Conservation (phyloP, 179 eudicot genomes). For the Spergularia azorica region DNA sequence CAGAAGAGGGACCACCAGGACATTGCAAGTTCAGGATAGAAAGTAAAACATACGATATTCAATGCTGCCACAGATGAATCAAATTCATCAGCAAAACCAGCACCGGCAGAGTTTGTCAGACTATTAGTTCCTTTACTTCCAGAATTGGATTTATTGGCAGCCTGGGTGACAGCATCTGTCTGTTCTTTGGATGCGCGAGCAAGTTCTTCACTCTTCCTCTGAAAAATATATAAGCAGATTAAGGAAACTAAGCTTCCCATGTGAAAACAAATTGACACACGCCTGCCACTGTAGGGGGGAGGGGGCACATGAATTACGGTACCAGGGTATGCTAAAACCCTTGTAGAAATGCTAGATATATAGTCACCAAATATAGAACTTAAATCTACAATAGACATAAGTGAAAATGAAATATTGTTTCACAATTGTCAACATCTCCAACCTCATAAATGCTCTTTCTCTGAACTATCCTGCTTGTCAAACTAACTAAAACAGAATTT, state of each 20-base stretch:
- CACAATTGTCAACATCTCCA: neutral
- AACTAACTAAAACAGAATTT: neutral
- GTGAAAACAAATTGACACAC: slow-evolving; percentile 7
- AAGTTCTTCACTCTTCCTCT: slow-evolving; percentile 77
- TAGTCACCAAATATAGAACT: neutral
- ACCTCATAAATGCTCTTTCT: neutral
- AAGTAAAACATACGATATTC: slow-evolving; percentile 58
- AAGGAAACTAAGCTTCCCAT: slow-evolving; percentile 17
- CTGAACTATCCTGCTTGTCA: neutral
- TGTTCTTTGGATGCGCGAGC: slow-evolving; percentile 65
- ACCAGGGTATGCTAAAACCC: neutral
- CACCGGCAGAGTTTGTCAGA: slow-evolving; percentile 35
- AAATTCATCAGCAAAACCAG: slow-evolving; percentile 47
- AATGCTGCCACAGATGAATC: slow-evolving; percentile 66
- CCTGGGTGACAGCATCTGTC: slow-evolving; percentile 45
- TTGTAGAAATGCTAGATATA: neutral
- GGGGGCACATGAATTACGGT: neutral
- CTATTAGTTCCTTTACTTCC: slow-evolving; percentile 50
- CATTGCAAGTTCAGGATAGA: neutral
- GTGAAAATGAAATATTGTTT: neutral
- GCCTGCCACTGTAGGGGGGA: neutral
- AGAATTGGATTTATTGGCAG: slow-evolving; percentile 40
- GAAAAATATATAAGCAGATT: slow-evolving; percentile 18
- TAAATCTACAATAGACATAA: neutral
- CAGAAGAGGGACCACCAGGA: neutral